phyloP scores from a whole-genome alignment of 805 yeast species.

The Saccharomycopsis selenospora region DNA sequence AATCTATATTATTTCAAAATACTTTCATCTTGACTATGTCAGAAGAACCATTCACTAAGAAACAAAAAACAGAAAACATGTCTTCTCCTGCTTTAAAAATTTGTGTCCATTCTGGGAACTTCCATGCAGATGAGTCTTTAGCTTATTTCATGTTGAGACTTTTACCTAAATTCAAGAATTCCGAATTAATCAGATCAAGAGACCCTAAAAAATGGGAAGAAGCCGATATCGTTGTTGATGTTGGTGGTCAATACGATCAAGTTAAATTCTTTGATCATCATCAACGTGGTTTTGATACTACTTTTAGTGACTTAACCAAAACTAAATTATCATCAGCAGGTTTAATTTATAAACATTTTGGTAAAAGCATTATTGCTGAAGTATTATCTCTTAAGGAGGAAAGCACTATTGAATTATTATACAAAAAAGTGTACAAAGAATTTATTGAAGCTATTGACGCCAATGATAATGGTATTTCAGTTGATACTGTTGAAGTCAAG shows the following conservation, averaged over 20 bases:
- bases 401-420: constrained; percentile 49
- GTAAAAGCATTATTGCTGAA: constrained; percentile 57
- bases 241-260: constrained; percentile 84
- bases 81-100: constrained; percentile 38
- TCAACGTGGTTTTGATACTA: constrained; percentile 81
- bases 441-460: constrained; percentile 93
- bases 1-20: too few species aligned
- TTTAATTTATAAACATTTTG: constrained; percentile 79
- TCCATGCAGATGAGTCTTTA: constrained; percentile 95
- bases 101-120: constrained; percentile 85
- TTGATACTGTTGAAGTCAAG: constrained; percentile 45
- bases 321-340: constrained; percentile 95
- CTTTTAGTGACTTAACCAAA: constrained; percentile 52
- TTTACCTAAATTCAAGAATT: constrained; percentile 59
- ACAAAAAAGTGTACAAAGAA: constrained; percentile 71
- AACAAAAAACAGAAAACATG: constrained; percentile 28
- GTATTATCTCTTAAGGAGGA: constrained; percentile 35
- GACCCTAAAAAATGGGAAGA: constrained; percentile 74
- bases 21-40: too few species aligned
- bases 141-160: constrained; percentile 81
- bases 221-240: constrained; percentile 92
- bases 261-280: constrained; percentile 90
- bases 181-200: constrained; percentile 76
- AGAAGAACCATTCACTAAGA: constrained; percentile 21
- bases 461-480: constrained; percentile 86